These are phyloP conservation scores for Fusarium piperis DNA, from an alignment of 2,329 filamentous ascomycete genomes.

Conservation along the genomic window DNA sequence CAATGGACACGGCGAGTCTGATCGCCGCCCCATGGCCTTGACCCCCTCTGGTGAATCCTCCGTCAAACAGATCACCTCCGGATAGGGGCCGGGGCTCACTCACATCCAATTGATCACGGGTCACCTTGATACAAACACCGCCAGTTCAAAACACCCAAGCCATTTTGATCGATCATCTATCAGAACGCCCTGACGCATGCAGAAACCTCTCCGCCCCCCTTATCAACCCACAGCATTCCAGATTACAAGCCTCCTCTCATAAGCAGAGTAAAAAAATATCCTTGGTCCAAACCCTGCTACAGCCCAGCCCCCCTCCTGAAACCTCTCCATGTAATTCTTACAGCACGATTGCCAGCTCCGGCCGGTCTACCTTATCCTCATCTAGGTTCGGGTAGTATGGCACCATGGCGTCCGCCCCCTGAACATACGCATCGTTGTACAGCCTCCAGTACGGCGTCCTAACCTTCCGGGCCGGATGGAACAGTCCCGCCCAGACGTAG, in stretches of 20 bases:
- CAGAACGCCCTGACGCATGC: slow-evolving; percentile 43
- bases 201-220: slow-evolving; percentile 34
- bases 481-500: slow-evolving; percentile 97
- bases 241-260: slow-evolving; percentile 38
- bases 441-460: slow-evolving; percentile 94
- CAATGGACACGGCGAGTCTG: slow-evolving; percentile 8
- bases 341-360: slow-evolving; percentile 85
- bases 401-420: slow-evolving; percentile 92
- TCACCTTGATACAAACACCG: background rate
- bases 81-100: slow-evolving; percentile 10
- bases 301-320: slow-evolving; percentile 12
- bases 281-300: slow-evolving; percentile 22
- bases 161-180: slow-evolving; percentile 40
- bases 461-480: slow-evolving; percentile 96
- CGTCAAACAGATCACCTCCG: slow-evolving; percentile 1
- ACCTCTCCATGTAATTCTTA: slow-evolving; percentile 53
- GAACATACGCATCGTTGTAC: slow-evolving; percentile 97
- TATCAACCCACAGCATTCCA: slow-evolving; percentile 34
- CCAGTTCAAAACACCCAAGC: slow-evolving; percentile 28
- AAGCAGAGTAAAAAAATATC: slow-evolving; percentile 21
- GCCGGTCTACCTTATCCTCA: slow-evolving; percentile 80
- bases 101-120: slow-evolving; percentile 10
- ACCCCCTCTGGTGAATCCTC: slow-evolving; percentile 19
- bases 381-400: slow-evolving; percentile 93
- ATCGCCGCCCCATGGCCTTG: slow-evolving; percentile 3